Conservation (phyloP, 73 alveolate genomes). For the Blepharisma stoltei region DNA sequence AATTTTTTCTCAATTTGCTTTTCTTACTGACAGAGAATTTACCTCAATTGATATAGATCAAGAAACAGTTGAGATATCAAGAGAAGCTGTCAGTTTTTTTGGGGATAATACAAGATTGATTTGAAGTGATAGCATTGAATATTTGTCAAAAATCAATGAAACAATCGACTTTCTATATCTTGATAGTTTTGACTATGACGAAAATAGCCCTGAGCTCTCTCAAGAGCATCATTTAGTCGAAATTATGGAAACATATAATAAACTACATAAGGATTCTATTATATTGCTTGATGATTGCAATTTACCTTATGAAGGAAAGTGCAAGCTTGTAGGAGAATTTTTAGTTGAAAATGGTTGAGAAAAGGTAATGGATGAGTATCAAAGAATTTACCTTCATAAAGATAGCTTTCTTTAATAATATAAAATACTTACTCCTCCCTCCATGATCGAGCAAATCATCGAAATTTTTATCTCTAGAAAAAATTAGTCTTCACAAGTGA, state of each 20-base stretch:
- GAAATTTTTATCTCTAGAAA: no score
- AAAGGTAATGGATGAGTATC: neutral
- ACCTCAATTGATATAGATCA: slow-evolving; percentile 4
- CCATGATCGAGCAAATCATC: no score
- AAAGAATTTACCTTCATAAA: neutral
- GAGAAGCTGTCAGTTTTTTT: neutral
- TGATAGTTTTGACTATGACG: slow-evolving; percentile 17
- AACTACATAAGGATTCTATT: neutral
- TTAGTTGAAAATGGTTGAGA: slow-evolving; percentile 12
- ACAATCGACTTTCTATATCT: slow-evolving; percentile 13
- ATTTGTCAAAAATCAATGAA: neutral
- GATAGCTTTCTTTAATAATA: neutral
- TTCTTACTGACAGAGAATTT: neutral
- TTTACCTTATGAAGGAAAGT: slow-evolving; percentile 3
- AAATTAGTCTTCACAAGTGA: no score
- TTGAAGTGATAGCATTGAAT: neutral
- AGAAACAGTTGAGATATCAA: neutral
- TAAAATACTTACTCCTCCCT: no score
- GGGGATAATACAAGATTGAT: neutral
- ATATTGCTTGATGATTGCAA: slow-evolving; percentile 13
- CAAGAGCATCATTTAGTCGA: slow-evolving; percentile 15
- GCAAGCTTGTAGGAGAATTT: neutral
- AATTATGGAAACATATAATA: neutral
- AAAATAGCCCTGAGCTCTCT: neutral
- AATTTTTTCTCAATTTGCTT: neutral